Evolutionary conservation across 2,329 filamentous ascomycete genomes (phyloP), one percentile per base, ranked within the genome.

Genomic region (Mycocentrospora acerina): DNA sequence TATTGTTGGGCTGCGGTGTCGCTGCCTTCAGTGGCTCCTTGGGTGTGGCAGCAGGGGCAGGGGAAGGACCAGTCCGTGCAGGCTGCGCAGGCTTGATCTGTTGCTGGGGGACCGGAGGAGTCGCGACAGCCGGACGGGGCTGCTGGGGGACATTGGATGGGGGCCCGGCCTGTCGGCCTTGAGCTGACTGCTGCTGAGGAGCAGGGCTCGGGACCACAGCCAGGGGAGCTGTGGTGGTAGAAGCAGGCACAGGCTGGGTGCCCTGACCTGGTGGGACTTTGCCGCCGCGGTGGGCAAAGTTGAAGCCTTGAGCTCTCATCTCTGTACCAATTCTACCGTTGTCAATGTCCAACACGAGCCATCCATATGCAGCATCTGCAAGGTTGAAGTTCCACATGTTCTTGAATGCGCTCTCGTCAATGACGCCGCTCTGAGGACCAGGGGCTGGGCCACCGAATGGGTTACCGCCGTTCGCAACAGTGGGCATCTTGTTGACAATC

Each of bases 311-410:
- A 15, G 93, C 93, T 48, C 90, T 84, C 93, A 98, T 98, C 72
- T 98, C 93, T 0, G 93, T 98, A 31, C 90, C 93, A 55, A 98
- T 97, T 29, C 93, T 84, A 35, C 93, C 93, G 61, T 90, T 88
- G 64, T 98, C 93, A 44, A 98, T 85, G 67, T 98, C 93, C 41
- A 98, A 73, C 12, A 97, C 90, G 35, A 98, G 77, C 77, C 90
- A 98, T 45, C 93, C 93, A 66, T 97, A 98, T 14, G 93, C 91
- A 38, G 93, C 93, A 73, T 98, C 93, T 19, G 93, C 93, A 52
- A 98, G 72, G 69, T 97, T 97, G 73, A 98, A 98, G 71, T 98
- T 98, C 93, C 93, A 98, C 93, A 97, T 97, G 68, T 98, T 98
- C 77, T 98, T 98, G 80, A 98, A 98, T 1, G 93, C 93, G 59